Percentiles rank a stretch among this genome's conserved stretches.
These are phyloP conservation scores for Zychaea mexicana DNA, from an alignment of 371 early-diverging fungal genomes.

Conservation along the genomic window DNA sequence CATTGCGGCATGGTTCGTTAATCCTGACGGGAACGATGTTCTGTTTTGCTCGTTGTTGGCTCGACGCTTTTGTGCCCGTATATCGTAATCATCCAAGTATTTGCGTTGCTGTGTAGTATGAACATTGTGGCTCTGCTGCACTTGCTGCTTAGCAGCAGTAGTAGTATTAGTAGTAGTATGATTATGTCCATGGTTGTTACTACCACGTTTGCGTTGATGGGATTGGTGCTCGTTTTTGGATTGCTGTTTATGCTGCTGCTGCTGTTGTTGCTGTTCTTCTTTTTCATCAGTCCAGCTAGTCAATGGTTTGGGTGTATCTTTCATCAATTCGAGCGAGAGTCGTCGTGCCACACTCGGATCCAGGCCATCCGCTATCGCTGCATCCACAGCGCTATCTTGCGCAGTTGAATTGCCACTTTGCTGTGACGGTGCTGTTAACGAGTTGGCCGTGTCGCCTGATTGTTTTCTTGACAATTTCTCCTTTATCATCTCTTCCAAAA, in stretches of 20 bases:
- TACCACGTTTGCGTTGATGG: not conserved
- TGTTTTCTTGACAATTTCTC: not conserved
- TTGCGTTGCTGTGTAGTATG: not conserved
- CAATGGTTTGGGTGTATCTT: slow-evolving; percentile 12
- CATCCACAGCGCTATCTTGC: not conserved
- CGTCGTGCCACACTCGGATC: slow-evolving; percentile 34
- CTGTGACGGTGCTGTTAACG: not conserved
- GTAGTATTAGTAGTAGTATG: not conserved
- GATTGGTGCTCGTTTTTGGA: not conserved
- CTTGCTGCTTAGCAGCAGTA: not conserved
- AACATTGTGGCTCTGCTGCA: not conserved
- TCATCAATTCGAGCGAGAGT: slow-evolving; percentile 64
- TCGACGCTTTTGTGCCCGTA: slow-evolving; percentile 1
- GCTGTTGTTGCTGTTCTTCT: not conserved
- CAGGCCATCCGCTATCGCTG: not conserved
- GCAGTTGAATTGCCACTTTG: not conserved
- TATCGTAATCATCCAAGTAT: slow-evolving; percentile 1
- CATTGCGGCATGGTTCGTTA: slow-evolving; percentile 22
- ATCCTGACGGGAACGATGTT: slow-evolving; percentile 4
- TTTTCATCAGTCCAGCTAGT: slow-evolving; percentile 6
- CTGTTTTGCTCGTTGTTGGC: not conserved
- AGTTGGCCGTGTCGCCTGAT: not conserved
- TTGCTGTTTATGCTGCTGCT: not conserved
- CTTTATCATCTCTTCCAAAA: slow-evolving; percentile 11
- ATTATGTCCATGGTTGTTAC: not conserved